Conservation (phyloP, 192 early-diverging fungal genomes). For the Endogone sp. region DNA sequence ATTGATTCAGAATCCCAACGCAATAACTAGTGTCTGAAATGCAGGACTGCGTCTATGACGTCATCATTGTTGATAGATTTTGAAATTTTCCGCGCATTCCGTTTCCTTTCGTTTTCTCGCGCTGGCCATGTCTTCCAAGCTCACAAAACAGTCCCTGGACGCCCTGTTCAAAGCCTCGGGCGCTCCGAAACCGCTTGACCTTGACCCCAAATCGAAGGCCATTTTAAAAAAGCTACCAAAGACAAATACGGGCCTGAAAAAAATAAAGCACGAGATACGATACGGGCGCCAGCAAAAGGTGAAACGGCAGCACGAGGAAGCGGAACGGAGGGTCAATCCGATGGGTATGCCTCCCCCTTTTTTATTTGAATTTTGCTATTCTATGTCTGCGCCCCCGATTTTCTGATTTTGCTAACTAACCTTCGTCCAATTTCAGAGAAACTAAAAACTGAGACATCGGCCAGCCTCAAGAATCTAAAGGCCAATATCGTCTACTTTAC, state of each 20-base stretch:
- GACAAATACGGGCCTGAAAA: slow-evolving; percentile 39
- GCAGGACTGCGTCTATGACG: no score
- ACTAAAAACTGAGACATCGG: not conserved
- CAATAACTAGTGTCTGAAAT: no score
- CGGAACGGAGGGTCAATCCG: slow-evolving; percentile 36
- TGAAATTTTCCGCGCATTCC: not conserved
- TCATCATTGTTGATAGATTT: no score
- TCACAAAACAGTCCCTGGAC: not conserved
- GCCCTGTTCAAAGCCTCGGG: not conserved
- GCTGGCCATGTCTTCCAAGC: not conserved
- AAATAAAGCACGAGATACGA: slow-evolving; percentile 38
- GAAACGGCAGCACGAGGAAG: slow-evolving; percentile 17
- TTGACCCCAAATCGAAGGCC: not conserved
- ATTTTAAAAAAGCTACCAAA: slow-evolving; percentile 17
- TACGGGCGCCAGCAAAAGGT: slow-evolving; percentile 36
- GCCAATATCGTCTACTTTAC: not conserved
- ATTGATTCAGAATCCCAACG: no score
- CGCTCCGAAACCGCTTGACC: no score
- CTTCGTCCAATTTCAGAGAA: not conserved
- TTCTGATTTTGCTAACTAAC: not conserved
- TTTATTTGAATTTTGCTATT: not conserved
- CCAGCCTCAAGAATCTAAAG: not conserved
- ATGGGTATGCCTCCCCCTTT: slow-evolving; percentile 21
- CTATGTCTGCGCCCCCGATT: not conserved
- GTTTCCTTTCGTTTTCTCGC: not conserved